A percentile compares a stretch with the other conserved stretches of the same genome.
These are phyloP conservation scores for Byssochlamys sp. DNA, from an alignment of 2,329 filamentous ascomycete species.

Conservation along the genomic window DNA sequence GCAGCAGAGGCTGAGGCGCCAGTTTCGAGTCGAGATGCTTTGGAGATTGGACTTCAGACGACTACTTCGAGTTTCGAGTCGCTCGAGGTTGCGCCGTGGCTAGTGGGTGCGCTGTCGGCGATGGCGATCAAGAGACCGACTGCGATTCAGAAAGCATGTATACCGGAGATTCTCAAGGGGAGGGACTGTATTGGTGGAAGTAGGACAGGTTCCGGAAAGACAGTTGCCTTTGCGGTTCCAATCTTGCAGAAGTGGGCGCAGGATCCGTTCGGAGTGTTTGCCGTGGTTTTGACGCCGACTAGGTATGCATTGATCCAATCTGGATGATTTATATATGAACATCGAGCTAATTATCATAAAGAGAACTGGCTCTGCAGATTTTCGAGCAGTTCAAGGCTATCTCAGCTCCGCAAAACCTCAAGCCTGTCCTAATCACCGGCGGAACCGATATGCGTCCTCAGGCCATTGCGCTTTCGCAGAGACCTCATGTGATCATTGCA, in stretches of 20 bases:
- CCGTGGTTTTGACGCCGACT: conserved; percentile 78
- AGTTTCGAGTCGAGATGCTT: conserved; percentile 30
- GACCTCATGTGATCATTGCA: conserved; percentile 86
- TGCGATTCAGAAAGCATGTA: conserved; percentile 83
- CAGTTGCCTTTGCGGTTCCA: conserved; percentile 86
- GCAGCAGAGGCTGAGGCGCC: conserved; percentile 22
- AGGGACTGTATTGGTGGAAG: conserved; percentile 91
- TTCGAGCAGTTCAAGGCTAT: conserved; percentile 94
- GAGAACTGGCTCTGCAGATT: conserved; percentile 89
- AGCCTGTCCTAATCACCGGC: conserved; percentile 80
- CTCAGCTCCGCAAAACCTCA: conserved; percentile 75
- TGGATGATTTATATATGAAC: neutral
- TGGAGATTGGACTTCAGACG: conserved; percentile 37
- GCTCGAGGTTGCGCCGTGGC: conserved; percentile 71
- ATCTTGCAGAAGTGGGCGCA: conserved; percentile 89
- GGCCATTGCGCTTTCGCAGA: conserved; percentile 68
- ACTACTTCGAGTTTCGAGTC: conserved; percentile 54
- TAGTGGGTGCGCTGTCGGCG: conserved; percentile 64
- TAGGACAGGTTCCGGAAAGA: conserved; percentile 93
- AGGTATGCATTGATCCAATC: conserved; percentile 38
- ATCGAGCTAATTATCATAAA: conserved; percentile 14
- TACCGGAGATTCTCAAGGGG: conserved; percentile 83
- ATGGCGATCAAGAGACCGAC: conserved; percentile 84
- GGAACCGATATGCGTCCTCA: conserved; percentile 87
- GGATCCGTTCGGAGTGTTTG: conserved; percentile 86